These are phyloP conservation scores for Myrica gale DNA, from an alignment of 306 rosid species.

Conservation along the genomic window DNA sequence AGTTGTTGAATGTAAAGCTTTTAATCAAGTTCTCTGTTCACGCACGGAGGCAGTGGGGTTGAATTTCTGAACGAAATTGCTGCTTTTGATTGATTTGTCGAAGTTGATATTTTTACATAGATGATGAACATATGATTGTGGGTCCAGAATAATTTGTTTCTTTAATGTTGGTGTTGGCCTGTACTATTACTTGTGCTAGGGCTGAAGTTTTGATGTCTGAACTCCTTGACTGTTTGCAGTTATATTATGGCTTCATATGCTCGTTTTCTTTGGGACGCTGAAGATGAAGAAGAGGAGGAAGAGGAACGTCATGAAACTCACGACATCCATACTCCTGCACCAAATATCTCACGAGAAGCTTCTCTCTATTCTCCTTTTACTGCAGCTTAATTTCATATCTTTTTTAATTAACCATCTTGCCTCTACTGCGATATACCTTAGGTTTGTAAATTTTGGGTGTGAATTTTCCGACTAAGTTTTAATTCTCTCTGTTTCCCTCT, in stretches of 20 bases:
- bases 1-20: not conserved
- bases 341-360: slow-evolving; percentile 41
- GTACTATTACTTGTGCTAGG: not conserved
- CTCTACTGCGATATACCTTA: slow-evolving; percentile 2
- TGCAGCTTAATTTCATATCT: slow-evolving; percentile 36
- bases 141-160: not conserved
- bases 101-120: not conserved
- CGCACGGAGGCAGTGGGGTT: not conserved
- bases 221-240: slow-evolving; percentile 38
- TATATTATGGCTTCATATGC: slow-evolving; percentile 77
- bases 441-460: not conserved
- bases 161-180: not conserved
- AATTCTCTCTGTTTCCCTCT: too few relatives aligned
- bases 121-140: not conserved
- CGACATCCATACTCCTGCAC: slow-evolving; percentile 21
- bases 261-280: slow-evolving; percentile 73
- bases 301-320: slow-evolving; percentile 27
- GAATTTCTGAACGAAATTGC: not conserved
- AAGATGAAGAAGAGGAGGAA: slow-evolving; percentile 51
- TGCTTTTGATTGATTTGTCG: not conserved
- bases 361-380: slow-evolving; percentile 42
- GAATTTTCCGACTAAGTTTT: not conserved
- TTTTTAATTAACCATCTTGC: not conserved
- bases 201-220: slow-evolving; percentile 23
- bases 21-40: not conserved